Evolutionary conservation across 495 filamentous ascomycete genomes (phyloP), one percentile per base, ranked within the genome.

Genomic region (Parmelia sp.): DNA sequence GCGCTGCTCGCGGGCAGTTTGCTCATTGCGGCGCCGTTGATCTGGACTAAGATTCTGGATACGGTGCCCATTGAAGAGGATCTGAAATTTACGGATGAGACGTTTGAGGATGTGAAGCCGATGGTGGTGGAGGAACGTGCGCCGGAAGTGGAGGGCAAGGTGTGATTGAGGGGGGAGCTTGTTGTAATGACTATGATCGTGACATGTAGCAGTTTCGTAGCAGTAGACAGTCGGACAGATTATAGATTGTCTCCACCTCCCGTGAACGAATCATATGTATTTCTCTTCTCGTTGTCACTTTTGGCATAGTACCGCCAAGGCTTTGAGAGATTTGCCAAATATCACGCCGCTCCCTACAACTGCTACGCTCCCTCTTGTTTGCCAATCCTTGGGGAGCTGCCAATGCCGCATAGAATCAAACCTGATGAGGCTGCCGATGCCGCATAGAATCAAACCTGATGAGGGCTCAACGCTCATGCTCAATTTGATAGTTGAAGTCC

Each of bases 21-120:
- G 27, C 56, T 95, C 45, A 65, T 87, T 65, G 90, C 89, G 12
- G 79, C 83, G 0, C 90, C 90, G 0, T 80, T 95, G 51, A 86
- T 94, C 68, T 84, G 86, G 68, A 68, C 83, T 66, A 88, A 85
- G 75, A 85, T 95, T 68, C 80, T 83, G 69, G 89, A 93, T 70
- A 83, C 82, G 5, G 79, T 88, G n/a, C 68, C 79, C 1, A 51
- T 92, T 15, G 89, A 92, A 75, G 82, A 88, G 49, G 90, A 95
- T 74, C 73, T 95, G 35, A 80, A 79, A 66, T 90, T 88, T 71
- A 86, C 86, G 53, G 89, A 88, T 66, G 90, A 91, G 84, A 92
- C 88, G 0, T 67, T 80, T 4, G 82, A 81, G 61, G 89, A 91
- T 68, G 88, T 92, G 3, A 70, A 71, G 47, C 72, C 72, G 3